These are phyloP conservation scores for Phytophthora fragariae DNA, from an alignment of 352 stramenopile species.

Conservation along the genomic window DNA sequence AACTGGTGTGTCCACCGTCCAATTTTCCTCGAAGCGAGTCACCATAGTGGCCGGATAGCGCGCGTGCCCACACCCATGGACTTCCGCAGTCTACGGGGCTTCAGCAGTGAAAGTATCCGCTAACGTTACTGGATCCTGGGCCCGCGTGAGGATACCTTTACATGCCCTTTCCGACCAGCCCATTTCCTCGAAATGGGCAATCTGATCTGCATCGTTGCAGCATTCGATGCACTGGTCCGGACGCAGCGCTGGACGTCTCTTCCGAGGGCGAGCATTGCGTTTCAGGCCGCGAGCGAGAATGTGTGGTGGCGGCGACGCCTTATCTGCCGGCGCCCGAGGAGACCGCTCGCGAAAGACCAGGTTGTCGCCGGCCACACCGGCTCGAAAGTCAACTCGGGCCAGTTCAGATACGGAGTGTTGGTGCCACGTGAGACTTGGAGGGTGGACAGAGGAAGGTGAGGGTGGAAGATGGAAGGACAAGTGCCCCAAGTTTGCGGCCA, in stretches of 20 bases:
- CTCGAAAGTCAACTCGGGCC: constrained; percentile 22
- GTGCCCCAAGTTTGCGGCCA: not conserved
- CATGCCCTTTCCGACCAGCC: not conserved
- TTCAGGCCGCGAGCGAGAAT: constrained; percentile 4
- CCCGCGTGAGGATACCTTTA: constrained; percentile 17
- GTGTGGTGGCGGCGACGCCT: constrained; percentile 9
- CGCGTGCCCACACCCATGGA: not conserved
- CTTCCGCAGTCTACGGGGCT: not conserved
- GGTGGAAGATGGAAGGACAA: constrained; percentile 18
- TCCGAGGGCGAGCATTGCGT: constrained; percentile 13
- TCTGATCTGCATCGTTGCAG: constrained; percentile 23
- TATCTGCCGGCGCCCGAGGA: not conserved
- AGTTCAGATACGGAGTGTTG: constrained; percentile 5
- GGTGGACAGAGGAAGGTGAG: not conserved
- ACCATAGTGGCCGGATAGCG: not conserved
- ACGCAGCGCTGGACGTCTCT: constrained; percentile 16
- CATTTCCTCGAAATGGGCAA: constrained; percentile 24
- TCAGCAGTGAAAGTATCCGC: not conserved
- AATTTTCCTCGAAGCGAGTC: not conserved
- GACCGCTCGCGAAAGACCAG: not conserved
- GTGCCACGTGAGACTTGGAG: constrained; percentile 18
- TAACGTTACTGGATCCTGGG: not conserved
- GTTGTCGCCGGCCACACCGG: constrained; percentile 1
- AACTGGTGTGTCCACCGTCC: not conserved
- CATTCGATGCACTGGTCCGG: not conserved